Conservation (phyloP, 192 early-diverging fungal species). For the Coemansia sp. region DNA sequence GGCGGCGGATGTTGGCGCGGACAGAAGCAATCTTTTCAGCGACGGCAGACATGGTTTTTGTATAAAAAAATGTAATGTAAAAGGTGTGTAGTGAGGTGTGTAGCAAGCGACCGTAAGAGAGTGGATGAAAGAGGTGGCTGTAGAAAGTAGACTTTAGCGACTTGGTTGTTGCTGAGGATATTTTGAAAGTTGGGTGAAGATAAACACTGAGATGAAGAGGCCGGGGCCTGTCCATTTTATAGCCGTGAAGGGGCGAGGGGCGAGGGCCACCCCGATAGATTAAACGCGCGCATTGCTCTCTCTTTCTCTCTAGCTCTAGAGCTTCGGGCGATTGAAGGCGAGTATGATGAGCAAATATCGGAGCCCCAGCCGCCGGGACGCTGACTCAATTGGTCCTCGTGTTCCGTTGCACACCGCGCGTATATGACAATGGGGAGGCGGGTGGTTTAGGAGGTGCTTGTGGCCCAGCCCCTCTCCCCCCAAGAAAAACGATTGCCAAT, state of each 20-base stretch:
- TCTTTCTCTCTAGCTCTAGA: conserved; percentile 1
- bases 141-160: neutral
- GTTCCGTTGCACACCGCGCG: conserved; percentile 10
- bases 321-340: conserved; percentile 6
- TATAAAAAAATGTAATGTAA: neutral
- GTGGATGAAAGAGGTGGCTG: neutral
- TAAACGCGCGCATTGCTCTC: conserved; percentile 5
- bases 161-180: neutral
- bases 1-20: conserved; percentile 38
- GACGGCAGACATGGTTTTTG: conserved; percentile 29
- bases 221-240: conserved; percentile 8
- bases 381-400: conserved; percentile 9
- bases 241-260: neutral
- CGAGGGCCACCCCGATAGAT: conserved; percentile 12
- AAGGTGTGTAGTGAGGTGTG: too few relatives aligned
- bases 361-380: neutral
- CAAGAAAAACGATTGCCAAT: conserved; percentile 10
- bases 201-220: neutral
- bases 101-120: neutral
- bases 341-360: neutral
- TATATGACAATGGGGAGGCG: neutral
- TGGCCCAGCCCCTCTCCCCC: neutral
- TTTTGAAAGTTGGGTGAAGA: neutral
- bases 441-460: conserved; percentile 5
- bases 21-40: conserved; percentile 43